Conservation (phyloP, 306 rosid genomes). For the Cotoneaster glaucophyllus region DNA sequence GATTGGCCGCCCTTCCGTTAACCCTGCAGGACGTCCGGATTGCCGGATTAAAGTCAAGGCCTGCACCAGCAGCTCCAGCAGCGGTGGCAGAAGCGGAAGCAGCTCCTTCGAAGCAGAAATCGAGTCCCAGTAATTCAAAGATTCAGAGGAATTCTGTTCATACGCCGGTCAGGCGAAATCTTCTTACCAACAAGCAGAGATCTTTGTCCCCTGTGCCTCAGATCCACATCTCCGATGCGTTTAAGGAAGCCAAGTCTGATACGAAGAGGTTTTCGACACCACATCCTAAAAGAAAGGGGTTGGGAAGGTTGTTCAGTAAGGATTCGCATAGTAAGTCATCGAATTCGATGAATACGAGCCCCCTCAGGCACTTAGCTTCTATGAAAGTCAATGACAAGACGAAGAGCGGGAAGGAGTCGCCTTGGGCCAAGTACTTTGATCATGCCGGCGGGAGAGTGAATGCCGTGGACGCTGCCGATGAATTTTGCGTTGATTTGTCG, state of each 20-base stretch:
- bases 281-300: slow-evolving; percentile 39
- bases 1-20: slow-evolving; percentile 29
- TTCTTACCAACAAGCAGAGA: slow-evolving; percentile 46
- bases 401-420: slow-evolving; percentile 46
- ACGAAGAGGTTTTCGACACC: slow-evolving; percentile 76
- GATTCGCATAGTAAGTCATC: slow-evolving; percentile 29
- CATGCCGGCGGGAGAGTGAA: slow-evolving; percentile 62
- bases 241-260: slow-evolving; percentile 64
- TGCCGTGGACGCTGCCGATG: slow-evolving; percentile 71
- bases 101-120: slow-evolving; percentile 14
- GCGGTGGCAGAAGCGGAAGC: background rate
- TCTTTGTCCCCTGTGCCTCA: slow-evolving; percentile 69
- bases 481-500: slow-evolving; percentile 70
- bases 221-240: slow-evolving; percentile 40
- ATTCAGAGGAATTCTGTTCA: background rate
- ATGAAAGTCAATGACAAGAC: slow-evolving; percentile 36
- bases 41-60: slow-evolving; percentile 45
- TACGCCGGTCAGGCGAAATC: slow-evolving; percentile 18
- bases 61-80: background rate
- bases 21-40: slow-evolving; percentile 23
- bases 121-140: slow-evolving; percentile 9
- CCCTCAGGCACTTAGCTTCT: slow-evolving; percentile 35
- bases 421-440: slow-evolving; percentile 72
- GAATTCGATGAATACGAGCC: slow-evolving; percentile 29
- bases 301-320: slow-evolving; percentile 36